A percentile compares a stretch with the other conserved stretches of the same genome.
phyloP scores from a whole-genome alignment of 768 basidiomycete species.

The Austroboletus festivus region DNA sequence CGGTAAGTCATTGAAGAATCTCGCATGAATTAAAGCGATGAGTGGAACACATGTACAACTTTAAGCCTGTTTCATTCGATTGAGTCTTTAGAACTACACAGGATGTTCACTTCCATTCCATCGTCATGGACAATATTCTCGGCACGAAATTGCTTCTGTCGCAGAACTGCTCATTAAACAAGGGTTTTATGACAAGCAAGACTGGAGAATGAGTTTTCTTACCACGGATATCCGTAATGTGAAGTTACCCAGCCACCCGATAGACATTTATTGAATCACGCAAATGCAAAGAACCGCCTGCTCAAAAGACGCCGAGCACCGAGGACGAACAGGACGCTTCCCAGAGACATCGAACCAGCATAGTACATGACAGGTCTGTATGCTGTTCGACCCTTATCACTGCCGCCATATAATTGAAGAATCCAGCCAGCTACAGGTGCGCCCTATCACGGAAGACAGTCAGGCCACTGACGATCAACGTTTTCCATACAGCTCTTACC shows the following conservation, averaged over 20 bases:
- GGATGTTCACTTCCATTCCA: no score
- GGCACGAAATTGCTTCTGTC: no score
- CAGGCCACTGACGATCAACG: neutral
- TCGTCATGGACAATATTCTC: no score
- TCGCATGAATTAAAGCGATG: no score
- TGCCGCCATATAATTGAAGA: slow-evolving; percentile 25
- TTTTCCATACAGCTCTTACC: slow-evolving; percentile 10
- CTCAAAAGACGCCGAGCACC: slow-evolving; percentile 9
- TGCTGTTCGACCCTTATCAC: slow-evolving; percentile 15
- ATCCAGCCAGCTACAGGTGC: slow-evolving; percentile 31
- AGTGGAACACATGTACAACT: no score
- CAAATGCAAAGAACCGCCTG: slow-evolving; percentile 11
- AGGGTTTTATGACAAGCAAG: slow-evolving; percentile 22
- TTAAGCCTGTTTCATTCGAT: no score
- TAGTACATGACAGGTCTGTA: slow-evolving; percentile 34
- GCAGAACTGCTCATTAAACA: slow-evolving; percentile 51
- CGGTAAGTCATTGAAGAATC: no score
- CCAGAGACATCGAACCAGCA: slow-evolving; percentile 27
- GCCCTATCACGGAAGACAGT: slow-evolving; percentile 10
- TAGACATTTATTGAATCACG: no score
- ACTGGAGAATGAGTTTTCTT: neutral
- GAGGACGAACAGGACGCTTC: slow-evolving; percentile 19
- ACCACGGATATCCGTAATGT: no score
- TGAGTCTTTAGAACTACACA: no score
- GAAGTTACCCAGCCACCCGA: no score